Percentiles rank a stretch among this genome's conserved stretches.
Conservation (phyloP, 495 filamentous ascomycete genomes). For the Hypoxylon cercidicola region DNA sequence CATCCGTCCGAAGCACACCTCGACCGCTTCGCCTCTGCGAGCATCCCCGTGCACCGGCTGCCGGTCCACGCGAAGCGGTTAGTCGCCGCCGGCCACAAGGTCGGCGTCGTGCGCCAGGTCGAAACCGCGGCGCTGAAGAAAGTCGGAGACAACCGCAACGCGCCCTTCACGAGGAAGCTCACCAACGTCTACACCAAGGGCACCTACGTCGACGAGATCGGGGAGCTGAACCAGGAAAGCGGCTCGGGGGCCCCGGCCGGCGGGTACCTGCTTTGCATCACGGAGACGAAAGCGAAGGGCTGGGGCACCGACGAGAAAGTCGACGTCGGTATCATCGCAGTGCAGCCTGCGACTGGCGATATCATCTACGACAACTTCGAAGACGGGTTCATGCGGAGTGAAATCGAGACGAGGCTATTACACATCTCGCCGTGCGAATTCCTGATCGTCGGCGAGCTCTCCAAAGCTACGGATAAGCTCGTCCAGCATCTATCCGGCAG, state of each 20-base stretch:
- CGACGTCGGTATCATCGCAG: slow-evolving; percentile 90
- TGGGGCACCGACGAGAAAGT: slow-evolving; percentile 93
- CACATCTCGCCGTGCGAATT: slow-evolving; percentile 98
- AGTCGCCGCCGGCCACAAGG: slow-evolving; percentile 91
- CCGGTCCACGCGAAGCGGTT: slow-evolving; percentile 96
- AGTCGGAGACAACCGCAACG: slow-evolving; percentile 92
- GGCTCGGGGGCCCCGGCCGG: slow-evolving; percentile 73
- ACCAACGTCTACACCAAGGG: slow-evolving; percentile 99
- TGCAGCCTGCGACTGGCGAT: slow-evolving; percentile 95
- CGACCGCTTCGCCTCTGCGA: slow-evolving; percentile 93
- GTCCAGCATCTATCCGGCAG: slow-evolving; percentile 89
- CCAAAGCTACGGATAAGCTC: slow-evolving; percentile 93
- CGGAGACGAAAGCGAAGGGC: slow-evolving; percentile 86
- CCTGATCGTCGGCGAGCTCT: slow-evolving; percentile 91
- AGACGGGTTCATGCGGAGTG: slow-evolving; percentile 97
- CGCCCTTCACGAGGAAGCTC: slow-evolving; percentile 90
- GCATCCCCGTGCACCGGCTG: slow-evolving; percentile 90
- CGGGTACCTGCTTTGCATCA: slow-evolving; percentile 92
- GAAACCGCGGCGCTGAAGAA: slow-evolving; percentile 99
- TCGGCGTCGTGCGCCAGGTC: slow-evolving; percentile 94
- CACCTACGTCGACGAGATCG: slow-evolving; percentile 95
- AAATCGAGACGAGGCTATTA: slow-evolving; percentile 92
- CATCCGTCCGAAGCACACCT: slow-evolving; percentile 94
- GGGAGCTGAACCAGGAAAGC: slow-evolving; percentile 71
- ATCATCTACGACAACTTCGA: slow-evolving; percentile 97